Evolutionary conservation across 2,329 filamentous ascomycete species (phyloP).

Genomic region (Aureobasidium musti): DNA sequence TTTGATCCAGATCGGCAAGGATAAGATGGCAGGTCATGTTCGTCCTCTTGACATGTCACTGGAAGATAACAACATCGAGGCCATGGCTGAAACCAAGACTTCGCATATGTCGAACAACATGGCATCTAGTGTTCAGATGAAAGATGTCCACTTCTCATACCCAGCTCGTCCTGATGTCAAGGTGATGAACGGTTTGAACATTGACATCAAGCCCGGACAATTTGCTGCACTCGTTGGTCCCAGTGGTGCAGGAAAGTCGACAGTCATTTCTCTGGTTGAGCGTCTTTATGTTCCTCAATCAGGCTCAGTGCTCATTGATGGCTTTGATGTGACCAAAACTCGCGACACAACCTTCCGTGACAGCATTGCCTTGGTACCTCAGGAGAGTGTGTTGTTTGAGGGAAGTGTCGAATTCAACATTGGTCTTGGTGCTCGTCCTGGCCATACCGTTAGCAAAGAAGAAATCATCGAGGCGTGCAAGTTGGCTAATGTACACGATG

Average conservation of each 20-base stretch:
- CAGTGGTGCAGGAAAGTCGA: slow-evolving; percentile 47
- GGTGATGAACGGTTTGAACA: slow-evolving; percentile 52
- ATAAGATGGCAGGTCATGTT: slow-evolving; percentile 31
- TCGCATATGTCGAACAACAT: slow-evolving; percentile 30
- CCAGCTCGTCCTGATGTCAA: slow-evolving; percentile 61
- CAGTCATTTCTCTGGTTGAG: slow-evolving; percentile 45
- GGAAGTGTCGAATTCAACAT: slow-evolving; percentile 48
- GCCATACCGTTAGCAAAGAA: slow-evolving; percentile 56
- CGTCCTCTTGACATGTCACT: slow-evolving; percentile 21
- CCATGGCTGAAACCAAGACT: slow-evolving; percentile 31
- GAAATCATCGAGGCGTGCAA: slow-evolving; percentile 68
- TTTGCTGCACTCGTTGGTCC: slow-evolving; percentile 48
- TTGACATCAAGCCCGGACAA: slow-evolving; percentile 43
- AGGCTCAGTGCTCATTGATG: slow-evolving; percentile 63
- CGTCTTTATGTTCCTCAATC: slow-evolving; percentile 62
- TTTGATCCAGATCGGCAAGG: slow-evolving; percentile 44
- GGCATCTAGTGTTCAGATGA: slow-evolving; percentile 52
- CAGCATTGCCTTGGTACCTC: slow-evolving; percentile 50
- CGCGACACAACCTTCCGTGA: slow-evolving; percentile 46
- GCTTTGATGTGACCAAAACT: slow-evolving; percentile 43
- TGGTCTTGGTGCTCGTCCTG: slow-evolving; percentile 51
- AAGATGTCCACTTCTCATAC: slow-evolving; percentile 65
- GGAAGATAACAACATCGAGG: slow-evolving; percentile 39
- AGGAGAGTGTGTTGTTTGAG: slow-evolving; percentile 53
- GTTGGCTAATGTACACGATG: slow-evolving; percentile 70